Conservation (phyloP, 2,329 filamentous ascomycete species). For the Hansfordia pulvinata region DNA sequence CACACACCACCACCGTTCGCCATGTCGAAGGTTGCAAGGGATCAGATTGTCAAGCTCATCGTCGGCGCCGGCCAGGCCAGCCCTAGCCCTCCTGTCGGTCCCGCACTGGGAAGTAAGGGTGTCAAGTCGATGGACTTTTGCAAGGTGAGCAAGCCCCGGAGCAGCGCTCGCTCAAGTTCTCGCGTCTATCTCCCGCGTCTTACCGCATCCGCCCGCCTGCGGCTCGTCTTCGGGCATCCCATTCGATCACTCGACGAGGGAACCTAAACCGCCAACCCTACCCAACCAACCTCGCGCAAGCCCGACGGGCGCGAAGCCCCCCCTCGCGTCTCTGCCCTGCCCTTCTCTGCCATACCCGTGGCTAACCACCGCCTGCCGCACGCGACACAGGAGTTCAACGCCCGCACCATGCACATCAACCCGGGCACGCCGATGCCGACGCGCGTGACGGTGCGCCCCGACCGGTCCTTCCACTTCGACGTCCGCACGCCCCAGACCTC, state of each 20-base stretch:
- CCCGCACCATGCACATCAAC: slow-evolving; percentile 72
- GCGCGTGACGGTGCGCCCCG: slow-evolving; percentile 80
- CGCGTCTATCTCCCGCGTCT: background rate
- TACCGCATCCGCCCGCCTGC: too few species aligned
- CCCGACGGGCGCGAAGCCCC: too few species aligned
- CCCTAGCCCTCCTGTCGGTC: slow-evolving; percentile 90
- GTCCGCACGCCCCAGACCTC: slow-evolving; percentile 90
- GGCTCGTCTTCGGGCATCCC: too few species aligned
- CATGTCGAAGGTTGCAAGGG: slow-evolving; percentile 40
- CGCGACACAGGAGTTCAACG: slow-evolving; percentile 76
- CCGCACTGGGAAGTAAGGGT: slow-evolving; percentile 90
- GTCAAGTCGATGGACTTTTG: slow-evolving; percentile 99
- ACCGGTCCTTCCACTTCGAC: slow-evolving; percentile 88
- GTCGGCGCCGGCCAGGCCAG: slow-evolving; percentile 92
- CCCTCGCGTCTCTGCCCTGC: too few species aligned
- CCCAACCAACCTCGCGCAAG: too few species aligned
- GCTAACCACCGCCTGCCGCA: background rate
- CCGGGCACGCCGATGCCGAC: slow-evolving; percentile 79
- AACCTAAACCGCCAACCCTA: too few species aligned
- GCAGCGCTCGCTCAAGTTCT: background rate
- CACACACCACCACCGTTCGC: slow-evolving; percentile 7
- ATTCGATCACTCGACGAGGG: too few species aligned
- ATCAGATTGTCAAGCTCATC: slow-evolving; percentile 91
- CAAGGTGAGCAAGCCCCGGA: slow-evolving; percentile 49
- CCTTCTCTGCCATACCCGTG: too few species aligned